Conservation (phyloP, 2,329 filamentous ascomycete genomes). For the Helotiales sp. region DNA sequence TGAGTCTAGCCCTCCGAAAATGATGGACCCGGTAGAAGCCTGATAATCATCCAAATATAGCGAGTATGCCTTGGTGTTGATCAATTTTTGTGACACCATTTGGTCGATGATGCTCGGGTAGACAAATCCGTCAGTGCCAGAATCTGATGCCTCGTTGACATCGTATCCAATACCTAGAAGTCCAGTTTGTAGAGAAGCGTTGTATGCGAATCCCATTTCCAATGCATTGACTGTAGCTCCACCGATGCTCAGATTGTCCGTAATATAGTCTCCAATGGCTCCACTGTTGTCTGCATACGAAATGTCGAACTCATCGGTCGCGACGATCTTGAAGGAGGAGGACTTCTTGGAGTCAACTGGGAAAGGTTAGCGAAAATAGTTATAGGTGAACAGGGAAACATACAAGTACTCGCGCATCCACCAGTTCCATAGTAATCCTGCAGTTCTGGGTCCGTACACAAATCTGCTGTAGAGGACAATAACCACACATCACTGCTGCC, state of each 20-base stretch:
- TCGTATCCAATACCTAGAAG: conserved; percentile 58
- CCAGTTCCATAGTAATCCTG: conserved; percentile 26
- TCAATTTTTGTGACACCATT: conserved; percentile 42
- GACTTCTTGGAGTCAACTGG: conserved; percentile 50
- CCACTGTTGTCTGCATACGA: conserved; percentile 56
- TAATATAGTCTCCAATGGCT: conserved; percentile 55
- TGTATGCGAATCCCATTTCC: conserved; percentile 54
- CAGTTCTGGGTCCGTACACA: conserved; percentile 20
- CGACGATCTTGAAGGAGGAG: conserved; percentile 47
- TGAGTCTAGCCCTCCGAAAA: conserved; percentile 48
- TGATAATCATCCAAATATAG: conserved; percentile 35
- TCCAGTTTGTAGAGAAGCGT: conserved; percentile 49
- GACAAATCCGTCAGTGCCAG: conserved; percentile 25
- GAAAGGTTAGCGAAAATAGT: neutral
- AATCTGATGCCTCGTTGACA: conserved; percentile 45
- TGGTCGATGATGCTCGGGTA: conserved; percentile 32
- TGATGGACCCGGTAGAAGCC: conserved; percentile 33
- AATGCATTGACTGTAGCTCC: conserved; percentile 47
- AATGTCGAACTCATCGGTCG: conserved; percentile 50
- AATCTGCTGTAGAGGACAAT: conserved; percentile 34
- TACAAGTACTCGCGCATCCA: conserved; percentile 41
- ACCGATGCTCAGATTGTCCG: conserved; percentile 53
- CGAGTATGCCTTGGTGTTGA: conserved; percentile 41
- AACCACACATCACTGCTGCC: conserved; percentile 65
- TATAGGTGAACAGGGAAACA: conserved; percentile 37